Conservation (phyloP, 306 rosid genomes). For the Pyrus pyrifolia region DNA sequence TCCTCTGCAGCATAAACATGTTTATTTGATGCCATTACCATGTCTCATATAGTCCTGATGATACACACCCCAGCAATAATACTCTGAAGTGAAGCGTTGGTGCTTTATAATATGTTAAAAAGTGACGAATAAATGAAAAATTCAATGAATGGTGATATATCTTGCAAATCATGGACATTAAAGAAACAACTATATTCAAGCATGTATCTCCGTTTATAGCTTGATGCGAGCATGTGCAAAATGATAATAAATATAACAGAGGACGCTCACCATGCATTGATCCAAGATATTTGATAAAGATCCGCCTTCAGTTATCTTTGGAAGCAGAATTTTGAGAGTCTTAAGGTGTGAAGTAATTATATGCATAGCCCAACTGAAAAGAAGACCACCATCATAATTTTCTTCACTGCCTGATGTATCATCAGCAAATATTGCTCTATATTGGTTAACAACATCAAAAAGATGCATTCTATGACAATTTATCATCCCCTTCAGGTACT, state of each 20-base stretch:
- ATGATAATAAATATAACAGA: neutral
- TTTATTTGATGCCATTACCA: neutral
- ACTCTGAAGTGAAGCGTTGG: neutral
- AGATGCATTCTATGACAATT: conserved; percentile 95
- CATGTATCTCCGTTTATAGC: neutral
- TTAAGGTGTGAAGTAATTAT: conserved; percentile 80
- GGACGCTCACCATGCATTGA: conserved; percentile 86
- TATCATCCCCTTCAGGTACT: conserved; percentile 85
- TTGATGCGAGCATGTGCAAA: neutral
- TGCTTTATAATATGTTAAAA: neutral
- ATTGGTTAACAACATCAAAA: conserved; percentile 95
- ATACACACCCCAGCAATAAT: neutral
- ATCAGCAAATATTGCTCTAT: conserved; percentile 95
- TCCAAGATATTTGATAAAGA: conserved; percentile 90
- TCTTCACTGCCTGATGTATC: conserved; percentile 97
- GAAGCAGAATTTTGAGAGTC: conserved; percentile 80
- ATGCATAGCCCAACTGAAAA: conserved; percentile 99
- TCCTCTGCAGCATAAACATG: conserved; percentile 2
- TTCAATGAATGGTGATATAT: neutral
- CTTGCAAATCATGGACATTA: neutral
- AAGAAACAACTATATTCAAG: neutral
- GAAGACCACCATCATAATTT: conserved; percentile 94
- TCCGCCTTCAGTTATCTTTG: conserved; percentile 92
- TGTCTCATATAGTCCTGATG: neutral
- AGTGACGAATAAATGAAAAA: neutral